phyloP scores from a whole-genome alignment of 768 basidiomycete genomes.

The Boletus rufocinnamomeus region DNA sequence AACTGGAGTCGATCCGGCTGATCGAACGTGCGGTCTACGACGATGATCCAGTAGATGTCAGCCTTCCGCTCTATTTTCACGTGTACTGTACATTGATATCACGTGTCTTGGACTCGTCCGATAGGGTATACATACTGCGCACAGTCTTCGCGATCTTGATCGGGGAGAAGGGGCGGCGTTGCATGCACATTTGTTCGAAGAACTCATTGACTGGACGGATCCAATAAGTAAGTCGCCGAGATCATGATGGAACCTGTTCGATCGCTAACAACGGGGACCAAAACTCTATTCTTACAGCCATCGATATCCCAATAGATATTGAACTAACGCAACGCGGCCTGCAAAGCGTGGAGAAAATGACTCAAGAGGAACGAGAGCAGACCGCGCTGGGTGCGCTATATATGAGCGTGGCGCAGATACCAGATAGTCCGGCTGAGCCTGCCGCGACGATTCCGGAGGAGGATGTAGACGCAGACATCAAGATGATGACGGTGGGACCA shows the following conservation, averaged over 20 bases:
- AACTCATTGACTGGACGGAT: conserved; percentile 84
- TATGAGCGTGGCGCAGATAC: conserved; percentile 68
- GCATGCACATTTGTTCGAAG: conserved; percentile 82
- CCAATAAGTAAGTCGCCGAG: conserved; percentile 63
- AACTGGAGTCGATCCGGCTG: conserved; percentile 72
- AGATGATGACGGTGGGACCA: conserved; percentile 67
- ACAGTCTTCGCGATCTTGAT: conserved; percentile 83
- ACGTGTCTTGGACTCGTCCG: conserved; percentile 37
- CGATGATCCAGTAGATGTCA: conserved; percentile 86
- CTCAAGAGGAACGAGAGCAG: conserved; percentile 79
- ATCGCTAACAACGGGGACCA: conserved; percentile 22
- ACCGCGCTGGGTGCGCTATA: conserved; percentile 76
- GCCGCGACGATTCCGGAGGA: conserved; percentile 61
- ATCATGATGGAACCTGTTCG: conserved; percentile 19
- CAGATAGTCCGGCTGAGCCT: conserved; percentile 77
- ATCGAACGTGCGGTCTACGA: conserved; percentile 90
- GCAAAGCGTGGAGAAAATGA: conserved; percentile 64
- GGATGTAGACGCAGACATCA: conserved; percentile 63
- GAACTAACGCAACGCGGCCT: conserved; percentile 59
- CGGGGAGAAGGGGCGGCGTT: conserved; percentile 84
- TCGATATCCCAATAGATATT: conserved; percentile 63
- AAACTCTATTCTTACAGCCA: conserved; percentile 39
- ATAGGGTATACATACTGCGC: conserved; percentile 71
- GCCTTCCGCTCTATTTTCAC: conserved; percentile 49
- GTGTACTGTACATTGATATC: conserved; percentile 54